Base-by-base conservation (phyloP, 192 early-diverging fungal genomes). In the Podila horticola region DNA sequence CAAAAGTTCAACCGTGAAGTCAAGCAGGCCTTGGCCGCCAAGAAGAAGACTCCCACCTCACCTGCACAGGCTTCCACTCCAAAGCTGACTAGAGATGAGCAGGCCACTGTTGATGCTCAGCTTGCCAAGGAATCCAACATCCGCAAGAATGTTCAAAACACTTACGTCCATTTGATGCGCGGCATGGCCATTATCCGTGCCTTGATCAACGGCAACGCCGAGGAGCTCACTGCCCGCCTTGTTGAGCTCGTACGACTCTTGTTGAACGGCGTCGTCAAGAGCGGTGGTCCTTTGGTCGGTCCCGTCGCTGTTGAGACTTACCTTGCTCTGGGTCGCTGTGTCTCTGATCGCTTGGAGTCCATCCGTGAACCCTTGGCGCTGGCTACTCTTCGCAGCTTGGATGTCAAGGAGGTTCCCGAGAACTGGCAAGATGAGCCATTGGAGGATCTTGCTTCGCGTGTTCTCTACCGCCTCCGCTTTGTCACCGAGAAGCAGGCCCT, bases 1-100 rank as follows among this genome's bases (percentile, higher is more conserved):
- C 88, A 93, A 81, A 90, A 94, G 66, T 95, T 93, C 92, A 94
- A 95, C 85, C 87, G 84, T 13, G 92, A 95, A 38, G 66, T 94
- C 15, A 90, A 88, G 62, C 91, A 93, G 59, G 89, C 93, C 62
- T 70, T 95, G 12, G 64, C 75, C 33, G 90, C 92, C 45, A 91
- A 93, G 75, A 93, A 90, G 70, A 88, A 93, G 62, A 84, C 87
- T 13, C 57, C 76, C 20, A 22, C 72, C 0, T 31, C 61, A 10
- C 15, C 69, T 2, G n/a, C 68, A 55, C 29, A 62, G 3, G 28
- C 72, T 0, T 24, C 69, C 19, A 48, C 75, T 29, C 88, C 76
- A 67, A 93, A 92, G 76, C 74, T 90, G 48, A 90, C 88, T 2
- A 95, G 93, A 58, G 94, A 93, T 15, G 95, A 97, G 71, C 87